Evolutionary conservation across 768 basidiomycete species (phyloP).

Genomic region (Trametes maxima): DNA sequence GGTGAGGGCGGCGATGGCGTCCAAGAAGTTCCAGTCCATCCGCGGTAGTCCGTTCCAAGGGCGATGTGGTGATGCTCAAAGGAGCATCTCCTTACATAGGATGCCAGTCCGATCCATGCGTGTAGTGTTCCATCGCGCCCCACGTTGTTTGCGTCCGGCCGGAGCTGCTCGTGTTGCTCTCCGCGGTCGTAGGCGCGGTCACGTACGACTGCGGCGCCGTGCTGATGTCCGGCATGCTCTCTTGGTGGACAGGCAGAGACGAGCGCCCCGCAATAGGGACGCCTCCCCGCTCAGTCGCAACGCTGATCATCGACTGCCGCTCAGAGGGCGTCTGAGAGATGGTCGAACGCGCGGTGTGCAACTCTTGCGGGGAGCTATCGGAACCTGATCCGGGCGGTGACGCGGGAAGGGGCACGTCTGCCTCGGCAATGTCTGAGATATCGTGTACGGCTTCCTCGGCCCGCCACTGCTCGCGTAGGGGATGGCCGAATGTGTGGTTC

Average conservation of each 20-base stretch:
- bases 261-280: slow-evolving; percentile 32
- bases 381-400: slow-evolving; percentile 13
- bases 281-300: slow-evolving; percentile 24
- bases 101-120: slow-evolving; percentile 19
- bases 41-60: not conserved
- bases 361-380: slow-evolving; percentile 13
- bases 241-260: slow-evolving; percentile 22
- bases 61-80: not conserved
- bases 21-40: slow-evolving; percentile 6
- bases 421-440: slow-evolving; percentile 24
- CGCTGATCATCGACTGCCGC: slow-evolving; percentile 20
- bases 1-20: not conserved
- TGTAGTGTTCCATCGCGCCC: slow-evolving; percentile 43
- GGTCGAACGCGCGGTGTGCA: slow-evolving; percentile 29
- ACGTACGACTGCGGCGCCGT: slow-evolving; percentile 71
- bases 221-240: slow-evolving; percentile 62
- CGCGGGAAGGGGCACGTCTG: slow-evolving; percentile 20
- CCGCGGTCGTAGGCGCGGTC: slow-evolving; percentile 62
- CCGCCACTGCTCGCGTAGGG: slow-evolving; percentile 45
- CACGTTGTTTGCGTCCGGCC: slow-evolving; percentile 51
- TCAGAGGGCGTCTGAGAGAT: slow-evolving; percentile 25
- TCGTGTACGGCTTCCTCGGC: slow-evolving; percentile 28
- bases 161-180: slow-evolving; percentile 56
- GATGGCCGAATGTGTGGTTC: slow-evolving; percentile 77
- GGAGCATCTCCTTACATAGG: slow-evolving; percentile 2